These are phyloP conservation scores for Penicillium robsamsonii DNA, from an alignment of 495 filamentous ascomycete genomes.

Conservation along the genomic window DNA sequence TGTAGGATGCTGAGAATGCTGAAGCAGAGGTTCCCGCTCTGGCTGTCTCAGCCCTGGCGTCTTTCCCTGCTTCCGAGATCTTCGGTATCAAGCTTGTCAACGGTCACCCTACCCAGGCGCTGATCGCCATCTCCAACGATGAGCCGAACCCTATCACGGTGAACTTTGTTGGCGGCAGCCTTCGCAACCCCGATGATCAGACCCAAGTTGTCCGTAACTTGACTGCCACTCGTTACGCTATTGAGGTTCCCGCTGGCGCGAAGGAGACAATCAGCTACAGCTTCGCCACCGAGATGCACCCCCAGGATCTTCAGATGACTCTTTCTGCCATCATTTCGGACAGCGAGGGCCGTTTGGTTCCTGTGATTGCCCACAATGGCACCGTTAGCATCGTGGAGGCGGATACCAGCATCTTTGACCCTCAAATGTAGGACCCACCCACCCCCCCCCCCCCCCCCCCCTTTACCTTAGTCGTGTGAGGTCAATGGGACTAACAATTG, in stretches of 20 bases:
- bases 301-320: slow-evolving; percentile 79
- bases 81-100: slow-evolving; percentile 97
- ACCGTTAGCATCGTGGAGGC: slow-evolving; percentile 89
- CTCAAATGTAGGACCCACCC: slow-evolving; percentile 73
- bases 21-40: slow-evolving; percentile 56
- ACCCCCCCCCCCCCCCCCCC: not conserved
- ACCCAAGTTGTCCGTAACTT: slow-evolving; percentile 74
- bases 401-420: slow-evolving; percentile 90
- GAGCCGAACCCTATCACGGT: slow-evolving; percentile 76
- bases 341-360: slow-evolving; percentile 63
- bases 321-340: slow-evolving; percentile 73
- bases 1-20: slow-evolving; percentile 47
- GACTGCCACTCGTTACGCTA: slow-evolving; percentile 69
- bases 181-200: slow-evolving; percentile 60
- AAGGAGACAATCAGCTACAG: slow-evolving; percentile 73
- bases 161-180: slow-evolving; percentile 71
- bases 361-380: slow-evolving; percentile 79
- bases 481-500: slow-evolving; percentile 24
- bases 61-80: slow-evolving; percentile 85
- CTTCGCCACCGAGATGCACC: slow-evolving; percentile 90
- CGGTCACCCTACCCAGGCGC: slow-evolving; percentile 77
- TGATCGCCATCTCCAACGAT: slow-evolving; percentile 79
- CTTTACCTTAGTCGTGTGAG: slow-evolving; percentile 3
- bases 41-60: slow-evolving; percentile 69
- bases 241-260: slow-evolving; percentile 74